These are phyloP conservation scores for Cajanus cajan DNA, from an alignment of 306 rosid genomes.

Conservation along the genomic window DNA sequence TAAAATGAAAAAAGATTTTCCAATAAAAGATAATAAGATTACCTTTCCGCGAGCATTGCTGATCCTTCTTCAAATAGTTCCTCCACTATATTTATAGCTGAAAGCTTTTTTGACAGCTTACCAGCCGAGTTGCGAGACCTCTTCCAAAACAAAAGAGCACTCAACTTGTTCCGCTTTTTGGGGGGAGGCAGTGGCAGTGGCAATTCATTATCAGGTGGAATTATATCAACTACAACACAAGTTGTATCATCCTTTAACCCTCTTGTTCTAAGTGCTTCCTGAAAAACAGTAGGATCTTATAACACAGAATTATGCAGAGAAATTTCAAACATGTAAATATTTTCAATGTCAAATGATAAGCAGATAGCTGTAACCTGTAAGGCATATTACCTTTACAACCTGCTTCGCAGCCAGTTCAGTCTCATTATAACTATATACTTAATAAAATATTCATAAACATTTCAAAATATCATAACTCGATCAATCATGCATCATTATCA, in stretches of 20 bases:
- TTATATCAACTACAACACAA: constrained; percentile 84
- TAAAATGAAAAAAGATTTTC: too few species aligned
- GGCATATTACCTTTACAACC: too few species aligned
- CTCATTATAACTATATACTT: too few species aligned
- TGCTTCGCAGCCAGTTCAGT: constrained; percentile 80
- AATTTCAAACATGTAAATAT: not conserved
- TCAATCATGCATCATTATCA: too few species aligned
- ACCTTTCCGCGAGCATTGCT: constrained; percentile 99
- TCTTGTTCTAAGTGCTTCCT: constrained; percentile 83
- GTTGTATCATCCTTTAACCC: constrained; percentile 97
- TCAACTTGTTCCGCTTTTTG: constrained; percentile 62
- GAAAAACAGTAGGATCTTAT: constrained; percentile 18
- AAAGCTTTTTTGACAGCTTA: constrained; percentile 78
- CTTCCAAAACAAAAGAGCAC: constrained; percentile 63
- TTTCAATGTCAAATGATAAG: constrained; percentile 18
- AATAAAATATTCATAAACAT: too few species aligned
- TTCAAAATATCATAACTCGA: too few species aligned
- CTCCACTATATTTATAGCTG: constrained; percentile 80
- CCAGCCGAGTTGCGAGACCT: constrained; percentile 56
- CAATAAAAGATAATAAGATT: not conserved
- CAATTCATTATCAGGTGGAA: constrained; percentile 68
- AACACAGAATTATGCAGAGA: not conserved
- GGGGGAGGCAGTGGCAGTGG: constrained; percentile 60
- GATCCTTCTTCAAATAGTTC: constrained; percentile 97
- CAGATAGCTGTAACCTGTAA: not conserved